phyloP scores from a whole-genome alignment of 1,284 basidiomycete species.

The Sporisorium scitamineum region DNA sequence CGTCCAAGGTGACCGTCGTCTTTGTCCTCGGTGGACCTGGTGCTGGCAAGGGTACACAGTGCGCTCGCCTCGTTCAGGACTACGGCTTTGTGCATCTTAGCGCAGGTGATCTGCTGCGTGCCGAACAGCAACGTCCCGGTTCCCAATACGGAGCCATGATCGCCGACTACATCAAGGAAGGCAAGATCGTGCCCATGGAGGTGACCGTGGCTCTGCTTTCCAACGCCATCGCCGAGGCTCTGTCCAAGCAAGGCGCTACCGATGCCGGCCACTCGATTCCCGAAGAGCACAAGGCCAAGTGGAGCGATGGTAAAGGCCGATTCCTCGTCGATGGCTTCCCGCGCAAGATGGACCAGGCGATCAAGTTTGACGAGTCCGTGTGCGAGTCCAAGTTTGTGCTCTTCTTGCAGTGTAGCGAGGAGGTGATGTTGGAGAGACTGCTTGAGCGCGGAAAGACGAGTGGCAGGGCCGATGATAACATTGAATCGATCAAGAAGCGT shows the following conservation, averaged over 20 bases:
- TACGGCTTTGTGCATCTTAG: conserved; percentile 95
- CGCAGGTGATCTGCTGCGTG: conserved; percentile 94
- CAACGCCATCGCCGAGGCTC: conserved; percentile 85
- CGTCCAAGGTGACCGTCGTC: conserved; percentile 83
- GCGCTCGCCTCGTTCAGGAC: conserved; percentile 84
- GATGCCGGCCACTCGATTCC: conserved; percentile 34
- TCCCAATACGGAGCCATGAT: conserved; percentile 90
- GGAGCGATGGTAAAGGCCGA: conserved; percentile 81
- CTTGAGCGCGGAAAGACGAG: conserved; percentile 92
- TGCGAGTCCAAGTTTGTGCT: conserved; percentile 80
- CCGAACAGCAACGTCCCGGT: conserved; percentile 87
- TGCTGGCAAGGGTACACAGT: conserved; percentile 98
- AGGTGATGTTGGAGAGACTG: conserved; percentile 86
- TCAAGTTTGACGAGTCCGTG: conserved; percentile 90
- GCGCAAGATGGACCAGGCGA: conserved; percentile 96
- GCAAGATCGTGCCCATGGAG: conserved; percentile 95
- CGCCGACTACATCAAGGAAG: conserved; percentile 88
- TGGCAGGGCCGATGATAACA: conserved; percentile 95
- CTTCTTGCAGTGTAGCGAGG: conserved; percentile 89
- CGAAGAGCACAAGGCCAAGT: conserved; percentile 71
- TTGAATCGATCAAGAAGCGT: conserved; percentile 94
- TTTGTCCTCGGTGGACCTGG: conserved; percentile 98
- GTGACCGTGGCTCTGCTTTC: conserved; percentile 95
- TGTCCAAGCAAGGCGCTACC: conserved; percentile 68
- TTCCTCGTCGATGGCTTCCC: conserved; percentile 99